Base-by-base conservation (phyloP, 73 alveolate species). In the Blepharisma japonicum region DNA sequence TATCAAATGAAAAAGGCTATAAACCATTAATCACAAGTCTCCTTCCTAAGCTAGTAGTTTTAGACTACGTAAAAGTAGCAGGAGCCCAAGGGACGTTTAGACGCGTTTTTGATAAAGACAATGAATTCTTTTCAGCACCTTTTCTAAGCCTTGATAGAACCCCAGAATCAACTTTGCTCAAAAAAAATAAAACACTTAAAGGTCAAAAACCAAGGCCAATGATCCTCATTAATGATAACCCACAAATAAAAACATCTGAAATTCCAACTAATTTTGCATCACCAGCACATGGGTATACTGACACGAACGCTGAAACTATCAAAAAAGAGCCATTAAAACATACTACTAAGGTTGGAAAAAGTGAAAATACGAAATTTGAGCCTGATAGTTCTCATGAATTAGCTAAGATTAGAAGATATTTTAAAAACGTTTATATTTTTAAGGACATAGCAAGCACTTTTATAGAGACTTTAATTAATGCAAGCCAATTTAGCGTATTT, bases 121-220 rank as follows among this genome's bases (percentile, higher is more conserved):
- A 61, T 61, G 74, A 61, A 39, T 61, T 61, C 47, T 61, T 61
- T 61, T 61, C 74, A n/a, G 3, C 18, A 18, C 74, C 49, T 18
- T 61, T 61, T 25, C 23, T 61, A 14, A 39, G 23, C 18, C 39
- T 9, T 25, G 74, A 61, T 25, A 39, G n/a, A 18, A 14, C 42
- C 42, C 42, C 42, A 32, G 42, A 32, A 32, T 32, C 42, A 0
- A 32, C 42, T 32, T 32, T 32, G 42, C 42, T 0, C 42, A 32
- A 32, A 32, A 32, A 32, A 32, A 32, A 32, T 32, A 14, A n/a
- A 1, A 14, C 74, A 2, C 0, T 5, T 1, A 14, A 61, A n/a
- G 23, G n/a, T 2, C 46, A 61, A 39, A 61, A 14, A 25, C 5
- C 47, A 61, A n/a, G 2, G 47, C 74, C 50, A 61, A 61, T 8